These are phyloP conservation scores for Nannochloropsis oceanica DNA, from an alignment of 108 stramenopile species.

Conservation along the genomic window DNA sequence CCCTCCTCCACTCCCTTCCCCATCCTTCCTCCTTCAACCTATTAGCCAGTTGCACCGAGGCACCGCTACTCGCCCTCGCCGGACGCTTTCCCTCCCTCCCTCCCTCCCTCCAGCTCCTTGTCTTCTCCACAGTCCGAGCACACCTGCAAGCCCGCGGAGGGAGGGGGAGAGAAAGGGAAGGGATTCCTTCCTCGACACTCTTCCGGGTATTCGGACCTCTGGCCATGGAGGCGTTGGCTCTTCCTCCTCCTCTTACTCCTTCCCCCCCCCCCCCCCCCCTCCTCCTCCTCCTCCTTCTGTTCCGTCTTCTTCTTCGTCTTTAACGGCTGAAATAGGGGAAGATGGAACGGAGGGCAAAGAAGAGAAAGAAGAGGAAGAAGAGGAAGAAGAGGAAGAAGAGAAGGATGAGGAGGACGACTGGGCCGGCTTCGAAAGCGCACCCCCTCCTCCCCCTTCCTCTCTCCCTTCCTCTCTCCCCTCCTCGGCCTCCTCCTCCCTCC, in stretches of 20 bases:
- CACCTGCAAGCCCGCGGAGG: background rate
- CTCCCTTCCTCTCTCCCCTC: background rate
- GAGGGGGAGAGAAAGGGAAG: background rate
- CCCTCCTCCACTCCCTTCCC: too few species aligned
- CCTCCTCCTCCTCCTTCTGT: too few species aligned
- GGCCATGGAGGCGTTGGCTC: background rate
- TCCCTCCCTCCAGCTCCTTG: too few species aligned
- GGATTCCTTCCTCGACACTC: background rate
- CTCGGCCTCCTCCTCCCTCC: too few species aligned
- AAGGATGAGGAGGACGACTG: background rate
- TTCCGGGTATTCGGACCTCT: background rate
- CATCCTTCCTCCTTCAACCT: too few species aligned
- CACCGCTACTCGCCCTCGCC: too few species aligned
- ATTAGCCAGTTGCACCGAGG: too few species aligned
- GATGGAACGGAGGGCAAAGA: background rate
- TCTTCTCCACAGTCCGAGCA: too few species aligned
- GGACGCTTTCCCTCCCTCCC: too few species aligned
- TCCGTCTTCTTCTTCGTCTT: too few species aligned
- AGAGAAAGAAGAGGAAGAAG: background rate
- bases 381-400: background rate
- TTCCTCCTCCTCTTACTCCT: too few species aligned
- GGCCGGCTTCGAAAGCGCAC: background rate
- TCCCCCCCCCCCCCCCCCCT: too few species aligned
- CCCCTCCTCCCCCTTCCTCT: background rate
- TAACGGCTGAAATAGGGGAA: background rate